Base-by-base conservation (phyloP, 176 grass and related monocot species). In the Oryza nivara region DNA sequence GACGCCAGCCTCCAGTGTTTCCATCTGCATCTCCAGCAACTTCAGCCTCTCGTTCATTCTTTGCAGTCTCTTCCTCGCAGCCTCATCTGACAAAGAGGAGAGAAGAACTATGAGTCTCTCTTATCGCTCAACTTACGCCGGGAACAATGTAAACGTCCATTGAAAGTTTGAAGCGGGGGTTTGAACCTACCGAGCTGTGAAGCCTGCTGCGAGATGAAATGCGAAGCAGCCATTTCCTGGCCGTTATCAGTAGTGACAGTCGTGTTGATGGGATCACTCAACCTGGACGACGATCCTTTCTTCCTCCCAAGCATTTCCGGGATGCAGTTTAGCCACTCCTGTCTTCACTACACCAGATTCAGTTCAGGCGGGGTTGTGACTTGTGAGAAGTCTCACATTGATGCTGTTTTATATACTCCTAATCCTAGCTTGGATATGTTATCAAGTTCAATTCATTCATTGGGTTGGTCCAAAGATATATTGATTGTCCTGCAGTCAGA, bases 1-100 rank as follows among this genome's bases (percentile, higher is more conserved):
- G 13, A 93, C 76, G 73, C 85, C 88, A 11, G 78, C 65, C 74
- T 88, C 88, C 19, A 90, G 36, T 3, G 73, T 76, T 25, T 90
- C 82, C 88, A 91, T 93, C 67, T 93, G 92, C 68, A 66, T 19
- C 83, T 93, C 92, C 56, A 93, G 69, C 64, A 83, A n/a, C 67
- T 74, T 83, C 64, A 86, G 44, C 89, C 82, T 93, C 68, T 88
- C 56, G 25, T 86, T 77, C 79, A 90, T 90, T 3, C 82, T 48
- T 1, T 90, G 16, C 6, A 90, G 43, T 72, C 92, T 83, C 64
- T 67, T 77, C 70, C 13, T 80, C 44, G 85, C 79, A 23, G 85
- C 61, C 54, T 90, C 88, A 22, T 88, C 89, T 91, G 87, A 77
- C 58, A 4, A 65, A 65, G 32, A 20, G 44, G 22, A 38, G 40